These are phyloP conservation scores for Cyclotella kingstonii DNA, from an alignment of 108 stramenopile species.

Conservation along the genomic window DNA sequence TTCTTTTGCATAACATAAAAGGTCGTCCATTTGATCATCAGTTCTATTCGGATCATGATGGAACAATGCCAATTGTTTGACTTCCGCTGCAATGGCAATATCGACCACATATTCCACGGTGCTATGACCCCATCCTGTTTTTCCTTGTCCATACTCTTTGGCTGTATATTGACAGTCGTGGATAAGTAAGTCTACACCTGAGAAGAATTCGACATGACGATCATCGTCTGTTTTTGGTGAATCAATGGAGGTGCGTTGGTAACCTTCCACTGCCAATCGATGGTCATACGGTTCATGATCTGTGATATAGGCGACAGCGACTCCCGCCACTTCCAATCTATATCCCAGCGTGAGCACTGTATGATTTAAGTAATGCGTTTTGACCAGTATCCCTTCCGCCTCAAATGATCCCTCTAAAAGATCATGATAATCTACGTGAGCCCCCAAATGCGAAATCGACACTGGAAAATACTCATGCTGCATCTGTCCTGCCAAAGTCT, in stretches of 20 bases:
- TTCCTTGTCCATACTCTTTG: conserved; percentile 18
- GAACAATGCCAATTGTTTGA: conserved; percentile 25
- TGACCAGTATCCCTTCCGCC: conserved; percentile 9
- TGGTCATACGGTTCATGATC: conserved; percentile 43
- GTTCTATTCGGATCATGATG: conserved; percentile 34
- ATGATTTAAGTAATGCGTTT: conserved; percentile 35
- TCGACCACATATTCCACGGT: conserved; percentile 40
- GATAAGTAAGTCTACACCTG: conserved; percentile 23
- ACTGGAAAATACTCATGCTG: conserved; percentile 37
- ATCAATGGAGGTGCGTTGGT: conserved; percentile 11
- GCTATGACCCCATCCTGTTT: conserved; percentile 30
- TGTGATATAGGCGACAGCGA: conserved; percentile 31
- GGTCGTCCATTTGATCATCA: conserved; percentile 33
- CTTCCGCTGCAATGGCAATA: conserved; percentile 25
- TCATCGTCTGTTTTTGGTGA: conserved; percentile 22
- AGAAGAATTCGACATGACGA: conserved; percentile 28
- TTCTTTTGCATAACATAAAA: conserved; percentile 10
- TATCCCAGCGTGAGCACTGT: conserved; percentile 33
- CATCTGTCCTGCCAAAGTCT: conserved; percentile 35
- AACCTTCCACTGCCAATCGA: conserved; percentile 19
- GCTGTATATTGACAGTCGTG: conserved; percentile 37
- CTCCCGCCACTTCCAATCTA: conserved; percentile 15
- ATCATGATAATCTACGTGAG: conserved; percentile 31
- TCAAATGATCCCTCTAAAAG: conserved; percentile 21
- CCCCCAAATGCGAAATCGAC: conserved; percentile 15